Evolutionary conservation across 805 yeast genomes (phyloP).

Genomic region (Wickerhamomyces silvicola): DNA sequence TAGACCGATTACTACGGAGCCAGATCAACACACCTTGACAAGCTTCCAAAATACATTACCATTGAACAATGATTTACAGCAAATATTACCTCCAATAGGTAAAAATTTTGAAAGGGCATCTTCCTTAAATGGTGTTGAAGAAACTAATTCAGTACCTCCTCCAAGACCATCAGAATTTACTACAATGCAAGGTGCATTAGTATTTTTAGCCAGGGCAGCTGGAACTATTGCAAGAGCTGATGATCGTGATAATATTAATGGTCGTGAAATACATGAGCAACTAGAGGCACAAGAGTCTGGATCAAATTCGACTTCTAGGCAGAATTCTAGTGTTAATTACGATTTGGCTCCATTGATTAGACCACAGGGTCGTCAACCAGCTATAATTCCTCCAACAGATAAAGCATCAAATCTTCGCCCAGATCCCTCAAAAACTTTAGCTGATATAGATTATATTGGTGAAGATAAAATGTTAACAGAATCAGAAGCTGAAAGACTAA

Average conservation of each 20-base stretch:
- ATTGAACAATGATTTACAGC: not conserved
- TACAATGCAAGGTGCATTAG: constrained; percentile 55
- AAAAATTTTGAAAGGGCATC: not conserved
- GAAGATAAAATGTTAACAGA: constrained; percentile 50
- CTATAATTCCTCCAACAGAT: constrained; percentile 26
- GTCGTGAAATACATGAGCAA: constrained; percentile 40
- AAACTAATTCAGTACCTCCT: constrained; percentile 8
- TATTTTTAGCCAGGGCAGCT: constrained; percentile 71
- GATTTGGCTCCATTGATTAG: constrained; percentile 21
- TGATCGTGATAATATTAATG: constrained; percentile 55
- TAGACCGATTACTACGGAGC: no score
- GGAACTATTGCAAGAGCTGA: constrained; percentile 69
- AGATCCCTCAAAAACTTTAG: constrained; percentile 32
- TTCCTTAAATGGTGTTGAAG: constrained; percentile 7
- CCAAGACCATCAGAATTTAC: constrained; percentile 20
- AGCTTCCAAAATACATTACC: no score
- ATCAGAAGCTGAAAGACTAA: constrained; percentile 49
- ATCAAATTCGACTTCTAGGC: constrained; percentile 3
- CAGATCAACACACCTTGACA: no score
- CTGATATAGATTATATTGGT: constrained; percentile 63
- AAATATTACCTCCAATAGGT: not conserved
- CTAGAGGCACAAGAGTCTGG: constrained; percentile 30
- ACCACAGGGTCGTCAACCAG: constrained; percentile 16
- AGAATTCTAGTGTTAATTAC: constrained; percentile 6
- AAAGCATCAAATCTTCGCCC: constrained; percentile 27